These are phyloP conservation scores for Stagonosporopsis rhizophila DNA, from an alignment of 2,329 filamentous ascomycete species.

Conservation along the genomic window DNA sequence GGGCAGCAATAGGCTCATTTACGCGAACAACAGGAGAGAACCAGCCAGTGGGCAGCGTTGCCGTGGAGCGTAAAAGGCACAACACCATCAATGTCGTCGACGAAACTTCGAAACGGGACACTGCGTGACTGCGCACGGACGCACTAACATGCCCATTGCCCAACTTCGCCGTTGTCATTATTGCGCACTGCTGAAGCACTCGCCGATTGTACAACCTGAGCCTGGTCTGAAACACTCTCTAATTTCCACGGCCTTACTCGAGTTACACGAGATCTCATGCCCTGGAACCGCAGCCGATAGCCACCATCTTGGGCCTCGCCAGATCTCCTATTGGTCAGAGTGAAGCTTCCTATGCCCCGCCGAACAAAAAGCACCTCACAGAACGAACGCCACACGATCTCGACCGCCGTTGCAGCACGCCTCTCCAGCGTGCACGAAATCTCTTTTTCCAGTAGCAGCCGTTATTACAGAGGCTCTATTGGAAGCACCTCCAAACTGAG, in stretches of 20 bases:
- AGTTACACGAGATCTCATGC: constrained; percentile 25
- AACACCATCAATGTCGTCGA: constrained; percentile 23
- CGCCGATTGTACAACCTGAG: constrained; percentile 10
- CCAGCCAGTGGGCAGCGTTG: constrained; percentile 27
- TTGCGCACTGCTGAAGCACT: constrained; percentile 7
- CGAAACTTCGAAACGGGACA: constrained; percentile 24
- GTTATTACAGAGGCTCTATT: constrained; percentile 18
- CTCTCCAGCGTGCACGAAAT: constrained; percentile 23
- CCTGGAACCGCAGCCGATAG: constrained; percentile 22
- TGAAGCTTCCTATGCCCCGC: constrained; percentile 8
- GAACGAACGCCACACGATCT: constrained; percentile 32
- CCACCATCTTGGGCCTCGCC: constrained; percentile 9
- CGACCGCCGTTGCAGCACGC: constrained; percentile 24
- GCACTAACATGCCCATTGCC: neutral
- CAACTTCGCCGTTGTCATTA: constrained; percentile 4
- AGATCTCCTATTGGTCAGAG: constrained; percentile 25
- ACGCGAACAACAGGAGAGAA: constrained; percentile 27
- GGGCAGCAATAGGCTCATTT: constrained; percentile 40
- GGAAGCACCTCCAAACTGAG: constrained; percentile 28
- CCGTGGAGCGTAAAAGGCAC: constrained; percentile 23
- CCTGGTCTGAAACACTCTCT: constrained; percentile 28
- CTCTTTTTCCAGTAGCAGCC: constrained; percentile 22
- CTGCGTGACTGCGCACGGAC: constrained; percentile 16
- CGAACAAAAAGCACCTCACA: constrained; percentile 26
- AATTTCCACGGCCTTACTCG: constrained; percentile 16